Base-by-base conservation (phyloP, 371 early-diverging fungal genomes). In the Mucor irregularis region DNA sequence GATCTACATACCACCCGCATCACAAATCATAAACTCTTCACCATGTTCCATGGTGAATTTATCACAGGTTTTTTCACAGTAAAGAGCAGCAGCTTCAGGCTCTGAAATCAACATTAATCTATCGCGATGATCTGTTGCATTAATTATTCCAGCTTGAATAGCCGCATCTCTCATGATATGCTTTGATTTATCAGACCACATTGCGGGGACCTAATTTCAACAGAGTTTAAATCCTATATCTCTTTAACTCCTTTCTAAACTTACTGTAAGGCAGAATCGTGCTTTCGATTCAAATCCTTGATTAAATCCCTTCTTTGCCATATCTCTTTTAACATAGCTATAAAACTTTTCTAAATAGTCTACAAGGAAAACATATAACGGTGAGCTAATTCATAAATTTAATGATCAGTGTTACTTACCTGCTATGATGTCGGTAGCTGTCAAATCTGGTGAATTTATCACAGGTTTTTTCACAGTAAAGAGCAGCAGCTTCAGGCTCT, bases 41-140 rank as follows among this genome's bases (percentile, higher is more conserved):
- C 81, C 82, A 52, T 78, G 66, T 2, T 60, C 62, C 69, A 83
- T 68, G 52, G 75, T 73, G 57, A 83, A 83, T 34, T 78, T 76
- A 11, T 83, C 82, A 31, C 81, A 78, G 39, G 79, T 76, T 30
- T 58, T 66, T 55, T 83, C 84, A 49, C 84, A 83, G 54, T 83
- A 83, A 57, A 83, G 76, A 24, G 84, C 84, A 14, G 83, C 83
- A 37, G 83, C 83, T 53, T 83, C 83, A 29, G 83, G 83, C 50
- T 83, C 83, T 4, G 84, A 83, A 39, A 83, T 77, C 34, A 83
- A 61, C 65, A 80, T 69, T 3, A 83, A 48, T 30, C 84, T 64
- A 48, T 83, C 82, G 24, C 71, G 69, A 21, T 80, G 81, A 47
- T 83, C 84, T 2, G 68, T 55, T 13, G 64, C 59, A 19, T 57